Percentiles rank a stretch among this genome's conserved stretches.
These are phyloP conservation scores for Agaricus sinodeliciosus DNA, from an alignment of 768 basidiomycete genomes.

Conservation along the genomic window DNA sequence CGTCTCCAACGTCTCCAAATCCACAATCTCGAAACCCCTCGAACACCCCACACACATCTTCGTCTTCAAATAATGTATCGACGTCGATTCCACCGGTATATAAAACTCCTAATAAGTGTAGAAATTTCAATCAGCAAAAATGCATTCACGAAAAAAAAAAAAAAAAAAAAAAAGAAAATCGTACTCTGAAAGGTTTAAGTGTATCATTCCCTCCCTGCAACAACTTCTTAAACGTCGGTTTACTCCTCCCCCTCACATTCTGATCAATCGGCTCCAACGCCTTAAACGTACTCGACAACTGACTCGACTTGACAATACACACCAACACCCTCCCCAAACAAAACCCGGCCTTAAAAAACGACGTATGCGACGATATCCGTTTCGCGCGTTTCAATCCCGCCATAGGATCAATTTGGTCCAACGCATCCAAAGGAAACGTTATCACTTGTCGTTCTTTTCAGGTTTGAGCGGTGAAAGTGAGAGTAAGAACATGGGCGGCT, in stretches of 20 bases:
- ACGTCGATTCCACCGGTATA: conserved; percentile 94
- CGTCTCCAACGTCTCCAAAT: conserved; percentile 94
- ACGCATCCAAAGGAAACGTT: conserved; percentile 90
- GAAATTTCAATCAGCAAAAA: background rate
- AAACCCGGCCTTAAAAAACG: conserved; percentile 95
- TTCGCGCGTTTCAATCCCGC: conserved; percentile 91
- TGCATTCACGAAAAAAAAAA: background rate
- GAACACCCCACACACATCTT: conserved; percentile 96
- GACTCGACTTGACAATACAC: conserved; percentile 94
- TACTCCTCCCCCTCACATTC: conserved; percentile 66
- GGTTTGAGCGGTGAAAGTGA: too few relatives aligned
- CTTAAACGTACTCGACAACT: conserved; percentile 95
- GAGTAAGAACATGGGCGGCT: too few relatives aligned
- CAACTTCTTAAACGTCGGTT: conserved; percentile 92
- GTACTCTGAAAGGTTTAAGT: conserved; percentile 82
- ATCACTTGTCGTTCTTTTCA: conserved; percentile 94
- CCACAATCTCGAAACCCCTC: conserved; percentile 97
- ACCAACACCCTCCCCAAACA: conserved; percentile 90
- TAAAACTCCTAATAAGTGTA: conserved; percentile 99
- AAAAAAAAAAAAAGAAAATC: conserved; percentile 13
- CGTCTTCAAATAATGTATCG: conserved; percentile 95
- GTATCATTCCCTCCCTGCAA: conserved; percentile 95
- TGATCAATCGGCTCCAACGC: conserved; percentile 95
- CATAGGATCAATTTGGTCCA: conserved; percentile 86
- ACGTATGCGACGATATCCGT: conserved; percentile 91